Evolutionary conservation across 345 rosid species (phyloP), one percentile per base, ranked within the genome.

Genomic region (Populus simonii): DNA sequence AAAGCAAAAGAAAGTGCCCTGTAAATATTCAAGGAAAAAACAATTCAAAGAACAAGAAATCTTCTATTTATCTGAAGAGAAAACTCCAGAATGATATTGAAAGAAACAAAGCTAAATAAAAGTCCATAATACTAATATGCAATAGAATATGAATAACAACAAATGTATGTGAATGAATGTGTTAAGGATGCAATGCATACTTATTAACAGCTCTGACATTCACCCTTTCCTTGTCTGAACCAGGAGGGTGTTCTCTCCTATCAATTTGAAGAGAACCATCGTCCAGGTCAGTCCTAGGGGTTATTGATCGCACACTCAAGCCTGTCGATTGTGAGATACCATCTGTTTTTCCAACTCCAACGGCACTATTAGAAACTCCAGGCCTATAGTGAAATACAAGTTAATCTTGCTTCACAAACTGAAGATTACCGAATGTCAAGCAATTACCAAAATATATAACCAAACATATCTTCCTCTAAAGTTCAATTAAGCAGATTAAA

Each of bases 191-290:
- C 23, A n/a, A 67, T 70, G 80, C 92, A 76, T 92, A 94, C 99
- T 90, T 96, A 84, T 86, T 91, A 81, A 86, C 82, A 71, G 91
- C 85, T 85, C 91, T 96, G 71, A 88, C 75, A 80, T 89, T 92
- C 85, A 80, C 87, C 83, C 92, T 89, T 79, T 93, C 99, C 84
- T 94, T 94, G 70, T 92, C 98, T 25, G 86, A 89, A 84, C 86
- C 90, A 85, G 79, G 66, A 76, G 90, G 81, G 62, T 94, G 90
- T 80, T 94, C 98, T 86, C 89, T 91, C 90, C 86, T 89, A 74
- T 94, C 97, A 86, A 72, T 87, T 74, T 83, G 84, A 87, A 85
- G 75, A 66, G 91, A 84, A 84, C 76, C 82, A 82, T 87, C 87
- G 73, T 90, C 96, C 43, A 86, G 80, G 72, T 92, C 97, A 71